Percentiles rank a stretch among this genome's conserved stretches.
These are phyloP conservation scores for Chlamydomonas reinhardtii DNA, from an alignment of 163 green algal genomes.

Conservation along the genomic window DNA sequence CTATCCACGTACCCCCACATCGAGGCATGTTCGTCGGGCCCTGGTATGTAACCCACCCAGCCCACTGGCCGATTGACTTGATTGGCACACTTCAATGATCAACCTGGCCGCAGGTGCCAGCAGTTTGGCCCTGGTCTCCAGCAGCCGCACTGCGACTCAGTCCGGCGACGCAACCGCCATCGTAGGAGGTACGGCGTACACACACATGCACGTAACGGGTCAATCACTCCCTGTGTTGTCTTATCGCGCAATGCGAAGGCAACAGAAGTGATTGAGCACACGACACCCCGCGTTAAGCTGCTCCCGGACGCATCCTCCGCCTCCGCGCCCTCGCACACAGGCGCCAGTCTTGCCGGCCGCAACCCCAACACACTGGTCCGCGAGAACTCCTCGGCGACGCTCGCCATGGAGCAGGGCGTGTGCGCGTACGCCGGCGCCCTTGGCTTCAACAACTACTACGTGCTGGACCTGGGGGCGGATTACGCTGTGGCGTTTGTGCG, in stretches of 20 bases:
- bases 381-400: too few relatives aligned
- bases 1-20: too few relatives aligned
- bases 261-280: too few relatives aligned
- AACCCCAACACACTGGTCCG: constrained; percentile 4
- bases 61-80: too few relatives aligned
- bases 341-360: neutral
- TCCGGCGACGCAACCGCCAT: neutral
- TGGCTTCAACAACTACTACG: constrained; percentile 11
- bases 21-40: too few relatives aligned
- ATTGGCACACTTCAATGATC: too few relatives aligned
- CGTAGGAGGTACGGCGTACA: neutral
- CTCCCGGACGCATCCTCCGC: too few relatives aligned
- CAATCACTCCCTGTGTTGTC: too few relatives aligned
- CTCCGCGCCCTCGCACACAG: neutral
- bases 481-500: constrained; percentile 3
- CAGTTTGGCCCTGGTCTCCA: neutral
- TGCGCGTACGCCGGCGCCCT: neutral
- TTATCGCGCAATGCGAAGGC: too few relatives aligned
- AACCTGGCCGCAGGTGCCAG: neutral
- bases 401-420: neutral
- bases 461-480: constrained; percentile 12
- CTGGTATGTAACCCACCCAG: too few relatives aligned
- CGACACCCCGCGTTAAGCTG: too few relatives aligned
- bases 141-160: neutral
- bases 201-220: too few relatives aligned